Conservation (phyloP, 352 stramenopile genomes). For the Phytopythium boreale region DNA sequence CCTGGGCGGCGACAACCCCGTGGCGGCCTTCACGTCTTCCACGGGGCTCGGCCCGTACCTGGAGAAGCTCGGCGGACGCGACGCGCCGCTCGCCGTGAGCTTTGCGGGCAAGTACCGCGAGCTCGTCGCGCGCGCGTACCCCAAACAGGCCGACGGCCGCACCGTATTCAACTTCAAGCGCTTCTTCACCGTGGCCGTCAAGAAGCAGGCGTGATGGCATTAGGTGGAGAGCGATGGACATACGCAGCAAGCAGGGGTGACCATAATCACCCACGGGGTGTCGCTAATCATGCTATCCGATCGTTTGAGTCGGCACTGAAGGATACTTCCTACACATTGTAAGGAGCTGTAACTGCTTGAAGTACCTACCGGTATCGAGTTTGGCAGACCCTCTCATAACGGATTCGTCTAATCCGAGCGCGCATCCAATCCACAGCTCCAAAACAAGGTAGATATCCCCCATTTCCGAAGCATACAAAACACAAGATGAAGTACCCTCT, state of each 20-base stretch:
- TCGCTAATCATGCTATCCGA: too few species aligned
- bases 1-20: constrained; percentile 57
- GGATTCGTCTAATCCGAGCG: neutral
- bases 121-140: constrained; percentile 51
- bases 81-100: constrained; percentile 15
- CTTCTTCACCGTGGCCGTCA: constrained; percentile 63
- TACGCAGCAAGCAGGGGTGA: too few species aligned
- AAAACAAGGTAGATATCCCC: neutral
- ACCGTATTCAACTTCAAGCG: constrained; percentile 70
- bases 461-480: neutral
- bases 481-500: neutral
- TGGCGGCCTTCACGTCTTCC: constrained; percentile 66
- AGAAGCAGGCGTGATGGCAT: constrained; percentile 15
- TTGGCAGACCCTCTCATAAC: neutral
- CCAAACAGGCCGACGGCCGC: constrained; percentile 47
- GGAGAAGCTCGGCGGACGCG: constrained; percentile 36
- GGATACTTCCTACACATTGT: too few species aligned
- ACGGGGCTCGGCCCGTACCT: constrained; percentile 61
- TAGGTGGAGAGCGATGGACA: neutral
- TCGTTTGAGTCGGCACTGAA: too few species aligned
- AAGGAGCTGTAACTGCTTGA: neutral
- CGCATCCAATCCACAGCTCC: neutral
- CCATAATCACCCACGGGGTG: too few species aligned
- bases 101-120: constrained; percentile 61
- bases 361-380: neutral